Percentiles rank a stretch among this genome's conserved stretches.
phyloP scores from a whole-genome alignment of 1,284 basidiomycete species.

The Trametes sp. region DNA sequence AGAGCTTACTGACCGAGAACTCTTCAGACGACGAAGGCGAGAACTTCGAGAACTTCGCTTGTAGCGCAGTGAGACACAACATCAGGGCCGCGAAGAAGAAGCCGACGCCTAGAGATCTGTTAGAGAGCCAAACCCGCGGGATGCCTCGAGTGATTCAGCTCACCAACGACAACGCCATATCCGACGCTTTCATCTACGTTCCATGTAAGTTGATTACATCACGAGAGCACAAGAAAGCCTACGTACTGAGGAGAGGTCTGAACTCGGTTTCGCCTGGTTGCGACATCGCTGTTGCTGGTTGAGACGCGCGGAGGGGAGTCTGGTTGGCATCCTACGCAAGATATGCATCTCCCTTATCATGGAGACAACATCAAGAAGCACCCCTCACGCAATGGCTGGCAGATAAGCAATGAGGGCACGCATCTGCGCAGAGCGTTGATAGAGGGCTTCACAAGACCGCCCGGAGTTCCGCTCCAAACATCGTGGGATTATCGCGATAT shows the following conservation, averaged over 20 bases:
- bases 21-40: conserved; percentile 61
- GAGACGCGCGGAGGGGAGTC: background rate
- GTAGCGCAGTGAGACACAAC: conserved; percentile 52
- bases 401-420: background rate
- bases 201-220: background rate
- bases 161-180: conserved; percentile 60
- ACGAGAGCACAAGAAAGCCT: background rate
- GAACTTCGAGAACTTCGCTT: conserved; percentile 56
- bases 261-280: conserved; percentile 30
- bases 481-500: background rate
- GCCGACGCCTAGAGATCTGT: conserved; percentile 48
- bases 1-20: conserved; percentile 50
- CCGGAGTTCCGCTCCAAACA: background rate
- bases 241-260: conserved; percentile 41
- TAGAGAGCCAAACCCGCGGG: background rate
- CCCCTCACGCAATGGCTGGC: background rate
- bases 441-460: background rate
- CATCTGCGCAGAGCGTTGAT: background rate
- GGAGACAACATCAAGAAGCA: background rate
- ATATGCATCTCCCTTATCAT: background rate
- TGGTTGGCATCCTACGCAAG: background rate
- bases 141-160: conserved; percentile 30
- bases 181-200: conserved; percentile 52
- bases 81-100: conserved; percentile 59
- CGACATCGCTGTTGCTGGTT: background rate